phyloP scores from a whole-genome alignment of 495 filamentous ascomycete genomes.

The Friedmanniomyces simplex region DNA sequence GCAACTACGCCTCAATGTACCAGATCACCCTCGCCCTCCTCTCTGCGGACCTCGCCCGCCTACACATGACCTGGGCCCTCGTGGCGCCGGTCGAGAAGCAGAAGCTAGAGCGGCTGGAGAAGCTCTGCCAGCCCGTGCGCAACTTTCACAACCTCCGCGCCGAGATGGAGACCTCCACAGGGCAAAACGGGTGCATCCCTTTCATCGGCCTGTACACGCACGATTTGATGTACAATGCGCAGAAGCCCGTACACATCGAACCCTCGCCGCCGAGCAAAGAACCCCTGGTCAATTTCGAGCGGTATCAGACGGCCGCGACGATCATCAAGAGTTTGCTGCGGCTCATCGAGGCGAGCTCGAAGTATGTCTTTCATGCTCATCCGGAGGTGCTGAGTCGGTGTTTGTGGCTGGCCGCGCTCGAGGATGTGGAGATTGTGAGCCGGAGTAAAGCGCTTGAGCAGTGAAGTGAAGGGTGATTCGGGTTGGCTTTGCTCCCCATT shows the following conservation, averaged over 20 bases:
- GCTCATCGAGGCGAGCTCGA: conserved; percentile 81
- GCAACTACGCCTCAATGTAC: conserved; percentile 94
- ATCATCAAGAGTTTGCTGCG: conserved; percentile 88
- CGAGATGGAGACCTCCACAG: conserved; percentile 67
- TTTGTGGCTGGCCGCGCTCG: conserved; percentile 85
- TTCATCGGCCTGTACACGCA: conserved; percentile 93
- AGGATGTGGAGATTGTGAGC: conserved; percentile 68
- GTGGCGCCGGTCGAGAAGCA: conserved; percentile 60
- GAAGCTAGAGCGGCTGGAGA: conserved; percentile 70
- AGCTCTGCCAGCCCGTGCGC: conserved; percentile 70
- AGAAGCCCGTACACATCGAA: conserved; percentile 46
- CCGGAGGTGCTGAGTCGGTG: conserved; percentile 82
- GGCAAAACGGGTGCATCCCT: conserved; percentile 84
- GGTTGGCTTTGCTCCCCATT: not conserved
- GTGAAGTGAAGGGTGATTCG: not conserved
- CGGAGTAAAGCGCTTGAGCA: conserved; percentile 45
- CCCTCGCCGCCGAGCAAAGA: conserved; percentile 31
- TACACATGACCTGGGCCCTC: conserved; percentile 71
- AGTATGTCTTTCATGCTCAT: conserved; percentile 75
- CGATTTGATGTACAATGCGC: conserved; percentile 91
- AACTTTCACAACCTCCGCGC: conserved; percentile 85
- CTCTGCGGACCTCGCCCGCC: conserved; percentile 65
- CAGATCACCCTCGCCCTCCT: conserved; percentile 88
- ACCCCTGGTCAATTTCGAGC: conserved; percentile 88
- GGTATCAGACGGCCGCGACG: conserved; percentile 77